Conservation (phyloP, 2,329 filamentous ascomycete genomes). For the Furcasterigmium sp. region DNA sequence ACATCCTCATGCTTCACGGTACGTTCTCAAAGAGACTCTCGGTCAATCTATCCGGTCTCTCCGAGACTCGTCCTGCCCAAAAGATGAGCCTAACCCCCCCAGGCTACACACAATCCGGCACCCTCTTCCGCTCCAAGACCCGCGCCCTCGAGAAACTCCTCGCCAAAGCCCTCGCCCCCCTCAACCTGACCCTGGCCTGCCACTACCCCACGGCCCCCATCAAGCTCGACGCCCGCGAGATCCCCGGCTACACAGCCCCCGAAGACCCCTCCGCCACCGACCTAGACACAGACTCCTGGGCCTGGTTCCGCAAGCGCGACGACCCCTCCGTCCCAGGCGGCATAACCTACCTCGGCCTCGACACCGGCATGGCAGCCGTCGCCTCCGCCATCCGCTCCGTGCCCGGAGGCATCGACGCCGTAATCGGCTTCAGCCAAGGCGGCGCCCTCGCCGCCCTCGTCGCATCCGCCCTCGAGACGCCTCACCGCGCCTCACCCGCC, state of each 20-base stretch:
- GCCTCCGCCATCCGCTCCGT: slow-evolving; percentile 56
- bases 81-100: too few species aligned
- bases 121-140: slow-evolving; percentile 82
- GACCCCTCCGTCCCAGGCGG: slow-evolving; percentile 31
- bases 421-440: slow-evolving; percentile 80
- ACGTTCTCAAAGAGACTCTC: too few species aligned
- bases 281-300: slow-evolving; percentile 63
- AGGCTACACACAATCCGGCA: slow-evolving; percentile 88
- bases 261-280: slow-evolving; percentile 29
- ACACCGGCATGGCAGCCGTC: slow-evolving; percentile 60
- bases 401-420: slow-evolving; percentile 69
- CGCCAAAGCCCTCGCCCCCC: slow-evolving; percentile 62
- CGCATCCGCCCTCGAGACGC: slow-evolving; percentile 63
- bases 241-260: slow-evolving; percentile 59
- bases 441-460: slow-evolving; percentile 68
- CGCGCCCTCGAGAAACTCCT: slow-evolving; percentile 80
- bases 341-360: slow-evolving; percentile 61
- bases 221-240: slow-evolving; percentile 57
- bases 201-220: slow-evolving; percentile 67
- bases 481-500: slow-evolving; percentile 19
- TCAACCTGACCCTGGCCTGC: slow-evolving; percentile 48
- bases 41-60: too few species aligned
- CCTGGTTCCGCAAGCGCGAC: slow-evolving; percentile 75
- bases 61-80: too few species aligned
- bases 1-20: slow-evolving; percentile 76